Evolutionary conservation across 1,284 basidiomycete species (phyloP).

Genomic region (Cutaneotrichosporon curvatum): DNA sequence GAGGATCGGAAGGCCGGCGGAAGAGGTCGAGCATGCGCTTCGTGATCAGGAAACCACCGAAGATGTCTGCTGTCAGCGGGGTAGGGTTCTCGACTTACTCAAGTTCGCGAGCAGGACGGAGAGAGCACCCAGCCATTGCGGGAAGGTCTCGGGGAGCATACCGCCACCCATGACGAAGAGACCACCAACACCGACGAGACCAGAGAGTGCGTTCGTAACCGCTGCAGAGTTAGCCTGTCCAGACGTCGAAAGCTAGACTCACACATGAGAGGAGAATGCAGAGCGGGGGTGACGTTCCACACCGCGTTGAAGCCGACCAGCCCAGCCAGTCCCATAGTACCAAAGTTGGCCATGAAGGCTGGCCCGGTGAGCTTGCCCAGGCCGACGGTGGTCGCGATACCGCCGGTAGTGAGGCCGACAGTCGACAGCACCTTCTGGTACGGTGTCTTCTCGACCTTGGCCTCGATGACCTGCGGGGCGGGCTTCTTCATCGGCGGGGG

Average conservation of each 20-base stretch:
- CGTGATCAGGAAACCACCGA: conserved; percentile 73
- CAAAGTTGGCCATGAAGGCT: conserved; percentile 75
- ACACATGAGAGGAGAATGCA: conserved; percentile 55
- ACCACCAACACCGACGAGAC: conserved; percentile 74
- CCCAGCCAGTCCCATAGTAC: conserved; percentile 63
- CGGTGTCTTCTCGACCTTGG: conserved; percentile 55
- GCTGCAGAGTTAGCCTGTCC: too few relatives aligned
- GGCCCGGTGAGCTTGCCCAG: conserved; percentile 69
- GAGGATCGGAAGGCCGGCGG: conserved; percentile 72
- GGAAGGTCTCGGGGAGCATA: conserved; percentile 68
- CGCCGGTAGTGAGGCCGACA: conserved; percentile 62
- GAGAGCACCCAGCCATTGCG: conserved; percentile 66
- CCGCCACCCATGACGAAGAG: conserved; percentile 82
- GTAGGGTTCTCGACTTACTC: conserved; percentile 34
- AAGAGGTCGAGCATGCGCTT: conserved; percentile 87
- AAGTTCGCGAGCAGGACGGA: conserved; percentile 75
- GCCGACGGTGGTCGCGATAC: conserved; percentile 63
- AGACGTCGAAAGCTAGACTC: too few relatives aligned
- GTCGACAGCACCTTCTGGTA: conserved; percentile 71
- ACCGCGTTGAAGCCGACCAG: conserved; percentile 77
- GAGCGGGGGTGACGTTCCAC: conserved; percentile 75
- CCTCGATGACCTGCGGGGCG: conserved; percentile 50
- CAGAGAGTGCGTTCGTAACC: conserved; percentile 45
- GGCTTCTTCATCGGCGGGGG: conserved; percentile 51
- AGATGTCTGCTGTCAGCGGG: conserved; percentile 51